phyloP scores from a whole-genome alignment of 108 stramenopile species.

The Phaeodactylum tricornutum region DNA sequence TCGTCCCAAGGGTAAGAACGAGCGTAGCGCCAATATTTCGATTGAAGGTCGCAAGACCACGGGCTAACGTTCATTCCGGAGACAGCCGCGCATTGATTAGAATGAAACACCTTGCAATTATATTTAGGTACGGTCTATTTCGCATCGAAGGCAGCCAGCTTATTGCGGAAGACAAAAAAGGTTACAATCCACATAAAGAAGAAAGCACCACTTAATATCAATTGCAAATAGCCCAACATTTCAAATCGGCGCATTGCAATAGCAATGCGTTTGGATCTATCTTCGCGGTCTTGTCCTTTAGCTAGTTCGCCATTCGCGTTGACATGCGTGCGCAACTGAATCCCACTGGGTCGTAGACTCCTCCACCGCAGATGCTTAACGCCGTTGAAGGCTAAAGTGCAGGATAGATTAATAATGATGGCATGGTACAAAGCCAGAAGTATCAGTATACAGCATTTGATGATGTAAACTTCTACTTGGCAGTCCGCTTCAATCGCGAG shows the following conservation, averaged over 20 bases:
- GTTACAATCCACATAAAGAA: constrained; percentile 10
- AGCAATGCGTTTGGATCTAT: constrained; percentile 6
- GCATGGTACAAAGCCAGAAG: constrained; percentile 13
- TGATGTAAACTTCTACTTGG: constrained; percentile 20
- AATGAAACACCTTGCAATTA: no score
- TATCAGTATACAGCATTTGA: constrained; percentile 16
- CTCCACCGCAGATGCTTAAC: constrained; percentile 24
- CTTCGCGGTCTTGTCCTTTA: constrained; percentile 7
- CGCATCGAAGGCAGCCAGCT: no score
- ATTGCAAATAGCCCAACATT: constrained; percentile 12
- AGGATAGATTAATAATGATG: constrained; percentile 12
- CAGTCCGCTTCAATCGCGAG: constrained; percentile 20
- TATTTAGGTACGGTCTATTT: no score
- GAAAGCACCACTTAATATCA: constrained; percentile 5
- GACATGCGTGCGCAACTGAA: constrained; percentile 14
- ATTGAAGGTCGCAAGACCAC: constrained; percentile 74
- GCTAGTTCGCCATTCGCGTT: constrained; percentile 13
- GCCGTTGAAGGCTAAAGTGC: constrained; percentile 24
- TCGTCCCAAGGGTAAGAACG: constrained; percentile 57
- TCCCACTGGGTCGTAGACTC: constrained; percentile 17
- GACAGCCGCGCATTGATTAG: neutral
- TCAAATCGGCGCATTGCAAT: constrained; percentile 17
- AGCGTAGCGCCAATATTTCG: constrained; percentile 77
- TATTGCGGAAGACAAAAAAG: constrained; percentile 5
- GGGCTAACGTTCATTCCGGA: constrained; percentile 2